Evolutionary conservation across 2,329 filamentous ascomycete genomes (phyloP).

Genomic region (Xylariales sp.): DNA sequence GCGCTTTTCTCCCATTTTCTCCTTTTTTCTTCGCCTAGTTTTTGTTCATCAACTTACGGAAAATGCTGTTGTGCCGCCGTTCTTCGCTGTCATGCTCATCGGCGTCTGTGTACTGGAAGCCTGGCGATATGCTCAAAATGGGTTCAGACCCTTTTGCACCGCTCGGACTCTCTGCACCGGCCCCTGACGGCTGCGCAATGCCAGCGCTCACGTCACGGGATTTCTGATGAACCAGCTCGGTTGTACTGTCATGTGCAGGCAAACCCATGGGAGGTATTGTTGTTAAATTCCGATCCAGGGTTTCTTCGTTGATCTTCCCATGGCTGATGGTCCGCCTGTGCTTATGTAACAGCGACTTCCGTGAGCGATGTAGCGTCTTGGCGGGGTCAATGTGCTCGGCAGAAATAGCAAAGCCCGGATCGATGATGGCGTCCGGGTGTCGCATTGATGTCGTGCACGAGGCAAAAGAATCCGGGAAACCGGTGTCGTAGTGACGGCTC

Average conservation of each 20-base stretch:
- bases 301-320: slow-evolving; percentile 56
- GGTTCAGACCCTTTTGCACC: slow-evolving; percentile 33
- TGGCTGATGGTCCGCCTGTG: slow-evolving; percentile 61
- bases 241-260: slow-evolving; percentile 41
- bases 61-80: slow-evolving; percentile 40
- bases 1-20: not conserved
- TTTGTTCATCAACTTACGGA: slow-evolving; percentile 45
- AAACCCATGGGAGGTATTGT: slow-evolving; percentile 35
- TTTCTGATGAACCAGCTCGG: slow-evolving; percentile 40
- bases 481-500: slow-evolving; percentile 50
- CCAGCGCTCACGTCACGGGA: slow-evolving; percentile 34
- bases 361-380: slow-evolving; percentile 57
- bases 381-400: slow-evolving; percentile 63
- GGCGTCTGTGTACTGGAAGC: slow-evolving; percentile 35
- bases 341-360: slow-evolving; percentile 60
- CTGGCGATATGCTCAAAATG: slow-evolving; percentile 33
- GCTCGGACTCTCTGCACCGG: slow-evolving; percentile 55
- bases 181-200: slow-evolving; percentile 48
- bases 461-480: slow-evolving; percentile 51
- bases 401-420: slow-evolving; percentile 66
- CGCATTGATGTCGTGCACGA: slow-evolving; percentile 69
- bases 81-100: slow-evolving; percentile 37
- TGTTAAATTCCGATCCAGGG: slow-evolving; percentile 51
- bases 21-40: slow-evolving; percentile 25
- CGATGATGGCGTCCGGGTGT: slow-evolving; percentile 71